Percentiles rank a stretch among this genome's conserved stretches.
These are phyloP conservation scores for Aspergillus tamarii DNA, from an alignment of 2,329 filamentous ascomycete genomes.

Conservation along the genomic window DNA sequence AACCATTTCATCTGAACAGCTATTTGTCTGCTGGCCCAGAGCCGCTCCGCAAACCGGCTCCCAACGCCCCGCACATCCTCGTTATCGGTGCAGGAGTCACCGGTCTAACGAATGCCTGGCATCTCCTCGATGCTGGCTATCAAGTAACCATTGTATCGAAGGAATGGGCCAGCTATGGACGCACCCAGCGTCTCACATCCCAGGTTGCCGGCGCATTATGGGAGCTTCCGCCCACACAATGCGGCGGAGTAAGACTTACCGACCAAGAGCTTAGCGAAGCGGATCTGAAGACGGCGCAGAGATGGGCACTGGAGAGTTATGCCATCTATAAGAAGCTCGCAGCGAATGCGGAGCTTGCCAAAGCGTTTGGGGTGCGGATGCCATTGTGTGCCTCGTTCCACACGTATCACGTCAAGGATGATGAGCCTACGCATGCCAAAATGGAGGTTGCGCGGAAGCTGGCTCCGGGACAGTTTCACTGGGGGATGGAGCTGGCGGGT, in stretches of 20 bases:
- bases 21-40: background rate
- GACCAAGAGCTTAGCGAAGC: background rate
- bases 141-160: conserved; percentile 50
- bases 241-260: conserved; percentile 31
- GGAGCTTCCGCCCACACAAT: conserved; percentile 51
- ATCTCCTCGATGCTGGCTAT: conserved; percentile 50
- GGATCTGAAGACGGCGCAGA: background rate
- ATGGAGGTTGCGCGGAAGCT: background rate
- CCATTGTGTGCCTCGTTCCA: conserved; percentile 4
- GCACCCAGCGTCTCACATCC: conserved; percentile 47
- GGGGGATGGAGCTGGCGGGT: background rate
- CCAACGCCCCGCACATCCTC: conserved; percentile 11
- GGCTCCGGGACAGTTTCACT: conserved; percentile 1
- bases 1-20: too few species aligned
- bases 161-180: conserved; percentile 42
- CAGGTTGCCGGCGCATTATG: conserved; percentile 54
- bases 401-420: background rate
- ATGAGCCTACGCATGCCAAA: background rate
- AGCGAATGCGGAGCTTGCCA: background rate
- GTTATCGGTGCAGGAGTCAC: conserved; percentile 15
- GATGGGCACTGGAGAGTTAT: conserved; percentile 15
- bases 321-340: conserved; percentile 9
- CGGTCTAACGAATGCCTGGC: conserved; percentile 40
- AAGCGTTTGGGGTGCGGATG: conserved; percentile 3
- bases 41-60: background rate